These are phyloP conservation scores for Fusarium decemcellulare DNA, from an alignment of 2,329 filamentous ascomycete genomes.

Conservation along the genomic window DNA sequence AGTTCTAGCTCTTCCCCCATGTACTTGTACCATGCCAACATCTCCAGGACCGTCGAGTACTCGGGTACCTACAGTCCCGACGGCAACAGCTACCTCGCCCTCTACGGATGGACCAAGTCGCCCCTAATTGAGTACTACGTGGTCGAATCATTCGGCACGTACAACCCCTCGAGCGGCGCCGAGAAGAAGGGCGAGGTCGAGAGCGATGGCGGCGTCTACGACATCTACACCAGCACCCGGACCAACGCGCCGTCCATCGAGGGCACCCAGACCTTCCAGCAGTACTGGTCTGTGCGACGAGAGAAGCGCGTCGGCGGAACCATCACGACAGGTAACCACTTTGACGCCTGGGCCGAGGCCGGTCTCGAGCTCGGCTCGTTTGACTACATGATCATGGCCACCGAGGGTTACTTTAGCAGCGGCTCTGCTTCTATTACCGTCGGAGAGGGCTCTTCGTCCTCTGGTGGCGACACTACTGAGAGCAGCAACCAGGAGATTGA, in stretches of 20 bases:
- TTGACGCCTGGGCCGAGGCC: constrained; percentile 63
- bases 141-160: constrained; percentile 55
- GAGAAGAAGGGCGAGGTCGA: constrained; percentile 50
- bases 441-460: constrained; percentile 49
- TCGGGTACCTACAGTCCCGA: constrained; percentile 49
- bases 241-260: constrained; percentile 61
- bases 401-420: constrained; percentile 66
- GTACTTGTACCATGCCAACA: background rate
- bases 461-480: constrained; percentile 14
- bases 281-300: constrained; percentile 66
- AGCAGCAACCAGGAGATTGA: constrained; percentile 16
- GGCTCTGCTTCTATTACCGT: constrained; percentile 63
- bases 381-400: constrained; percentile 68
- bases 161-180: constrained; percentile 52
- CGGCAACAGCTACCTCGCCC: constrained; percentile 53
- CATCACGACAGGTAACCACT: constrained; percentile 64
- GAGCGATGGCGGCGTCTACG: constrained; percentile 53
- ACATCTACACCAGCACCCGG: constrained; percentile 53
- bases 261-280: constrained; percentile 64
- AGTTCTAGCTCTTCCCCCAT: constrained; percentile 5
- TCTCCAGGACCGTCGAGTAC: constrained; percentile 36
- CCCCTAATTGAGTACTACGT: constrained; percentile 57
- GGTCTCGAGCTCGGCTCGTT: constrained; percentile 63
- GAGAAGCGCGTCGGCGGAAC: constrained; percentile 64
- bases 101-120: constrained; percentile 56